phyloP scores from a whole-genome alignment of 2,329 filamentous ascomycete species.

The Uncinocarpus reesii region DNA sequence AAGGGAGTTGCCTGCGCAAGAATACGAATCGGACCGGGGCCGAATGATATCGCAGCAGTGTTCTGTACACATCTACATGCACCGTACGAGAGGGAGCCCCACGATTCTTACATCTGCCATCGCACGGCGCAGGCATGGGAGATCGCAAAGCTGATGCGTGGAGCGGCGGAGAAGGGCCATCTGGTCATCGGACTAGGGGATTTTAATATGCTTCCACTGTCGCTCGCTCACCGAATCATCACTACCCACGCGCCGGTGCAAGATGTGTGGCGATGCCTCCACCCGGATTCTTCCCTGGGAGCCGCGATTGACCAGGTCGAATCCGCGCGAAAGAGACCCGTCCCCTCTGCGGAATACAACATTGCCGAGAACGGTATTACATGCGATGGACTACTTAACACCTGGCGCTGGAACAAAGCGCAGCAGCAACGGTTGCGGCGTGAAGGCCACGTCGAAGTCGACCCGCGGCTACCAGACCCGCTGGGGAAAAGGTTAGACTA shows the following conservation, averaged over 20 bases:
- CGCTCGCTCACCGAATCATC: conserved; percentile 73
- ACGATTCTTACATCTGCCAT: conserved; percentile 83
- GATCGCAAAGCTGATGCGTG: conserved; percentile 77
- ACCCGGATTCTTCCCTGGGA: conserved; percentile 75
- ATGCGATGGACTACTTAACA: conserved; percentile 77
- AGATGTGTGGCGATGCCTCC: conserved; percentile 74
- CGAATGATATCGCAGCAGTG: conserved; percentile 65
- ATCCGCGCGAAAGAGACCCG: conserved; percentile 51
- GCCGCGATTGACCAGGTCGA: conserved; percentile 59
- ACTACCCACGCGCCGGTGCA: conserved; percentile 64
- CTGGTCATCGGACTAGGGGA: conserved; percentile 80
- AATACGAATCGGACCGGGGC: conserved; percentile 57
- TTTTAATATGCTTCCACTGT: conserved; percentile 92
- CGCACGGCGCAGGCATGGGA: conserved; percentile 91
- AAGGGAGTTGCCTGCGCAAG: conserved; percentile 82
- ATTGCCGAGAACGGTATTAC: conserved; percentile 72
- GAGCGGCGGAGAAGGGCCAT: conserved; percentile 67
- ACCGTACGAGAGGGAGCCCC: conserved; percentile 67
- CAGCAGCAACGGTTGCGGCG: conserved; percentile 58
- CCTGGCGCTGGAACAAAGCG: conserved; percentile 76
- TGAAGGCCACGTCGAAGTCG: conserved; percentile 53
- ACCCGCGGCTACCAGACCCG: conserved; percentile 57
- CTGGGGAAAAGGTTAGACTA: conserved; percentile 86
- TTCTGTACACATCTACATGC: conserved; percentile 91
- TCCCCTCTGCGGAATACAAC: conserved; percentile 71